Evolutionary conservation across 2,329 filamentous ascomycete genomes (phyloP).

Genomic region (Gaeumannomyces sp.): DNA sequence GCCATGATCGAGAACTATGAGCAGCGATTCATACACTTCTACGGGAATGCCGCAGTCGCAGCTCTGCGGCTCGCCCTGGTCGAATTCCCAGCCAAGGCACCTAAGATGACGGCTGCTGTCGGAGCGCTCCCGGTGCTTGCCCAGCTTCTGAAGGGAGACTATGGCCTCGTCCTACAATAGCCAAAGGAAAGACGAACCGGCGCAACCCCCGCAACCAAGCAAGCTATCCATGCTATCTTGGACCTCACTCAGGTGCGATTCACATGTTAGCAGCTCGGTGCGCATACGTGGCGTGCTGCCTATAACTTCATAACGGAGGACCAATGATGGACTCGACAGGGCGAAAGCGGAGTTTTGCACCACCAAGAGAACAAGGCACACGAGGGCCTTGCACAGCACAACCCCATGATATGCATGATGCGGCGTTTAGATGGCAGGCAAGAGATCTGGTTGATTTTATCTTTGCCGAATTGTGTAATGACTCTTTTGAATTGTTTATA

Average conservation of each 20-base stretch:
- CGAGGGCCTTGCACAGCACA: background rate
- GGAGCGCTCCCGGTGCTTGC: conserved; percentile 47
- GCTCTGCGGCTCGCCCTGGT: conserved; percentile 65
- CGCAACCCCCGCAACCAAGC: background rate
- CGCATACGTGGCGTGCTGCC: background rate
- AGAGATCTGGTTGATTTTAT: background rate
- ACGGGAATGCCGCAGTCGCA: conserved; percentile 68
- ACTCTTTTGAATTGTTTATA: background rate
- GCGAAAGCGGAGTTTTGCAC: background rate
- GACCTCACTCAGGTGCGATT: background rate
- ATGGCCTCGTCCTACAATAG: conserved; percentile 37
- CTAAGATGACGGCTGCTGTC: conserved; percentile 41
- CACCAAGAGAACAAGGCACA: background rate
- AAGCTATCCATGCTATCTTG: background rate
- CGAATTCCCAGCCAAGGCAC: conserved; percentile 59
- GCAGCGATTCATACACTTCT: conserved; percentile 71
- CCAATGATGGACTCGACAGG: background rate
- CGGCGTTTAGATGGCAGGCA: background rate
- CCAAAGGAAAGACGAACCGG: background rate
- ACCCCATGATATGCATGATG: background rate
- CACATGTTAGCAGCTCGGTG: background rate
- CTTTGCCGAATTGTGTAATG: background rate
- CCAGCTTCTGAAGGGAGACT: conserved; percentile 42
- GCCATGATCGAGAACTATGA: conserved; percentile 69
- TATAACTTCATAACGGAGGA: background rate